These are phyloP conservation scores for Xylaria sp. DNA, from an alignment of 2,329 filamentous ascomycete genomes.

Conservation along the genomic window DNA sequence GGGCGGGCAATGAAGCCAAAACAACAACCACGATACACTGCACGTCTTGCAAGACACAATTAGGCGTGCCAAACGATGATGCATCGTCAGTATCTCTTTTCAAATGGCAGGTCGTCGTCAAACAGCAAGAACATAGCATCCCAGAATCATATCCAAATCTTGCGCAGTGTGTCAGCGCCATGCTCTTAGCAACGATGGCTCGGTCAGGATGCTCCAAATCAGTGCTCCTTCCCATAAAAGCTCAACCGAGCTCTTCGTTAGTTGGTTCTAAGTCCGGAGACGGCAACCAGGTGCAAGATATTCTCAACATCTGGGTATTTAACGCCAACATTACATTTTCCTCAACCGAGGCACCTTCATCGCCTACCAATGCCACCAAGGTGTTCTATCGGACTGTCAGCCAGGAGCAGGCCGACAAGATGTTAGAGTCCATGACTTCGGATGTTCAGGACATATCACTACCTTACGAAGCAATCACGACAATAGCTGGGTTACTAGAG, in stretches of 20 bases:
- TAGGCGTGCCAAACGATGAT: slow-evolving; percentile 61
- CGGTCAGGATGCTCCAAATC: slow-evolving; percentile 69
- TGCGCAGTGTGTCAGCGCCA: slow-evolving; percentile 64
- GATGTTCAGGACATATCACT: slow-evolving; percentile 70
- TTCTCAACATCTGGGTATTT: slow-evolving; percentile 66
- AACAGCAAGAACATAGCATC: slow-evolving; percentile 43
- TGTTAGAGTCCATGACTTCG: slow-evolving; percentile 63
- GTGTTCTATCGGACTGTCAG: slow-evolving; percentile 62
- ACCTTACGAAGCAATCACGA: slow-evolving; percentile 61
- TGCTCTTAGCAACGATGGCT: slow-evolving; percentile 63
- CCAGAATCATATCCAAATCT: slow-evolving; percentile 52
- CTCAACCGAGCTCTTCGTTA: slow-evolving; percentile 15
- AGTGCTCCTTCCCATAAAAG: slow-evolving; percentile 58
- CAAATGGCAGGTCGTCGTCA: slow-evolving; percentile 67
- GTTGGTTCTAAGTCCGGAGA: slow-evolving; percentile 4
- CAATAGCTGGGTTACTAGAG: slow-evolving; percentile 58
- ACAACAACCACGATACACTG: slow-evolving; percentile 54
- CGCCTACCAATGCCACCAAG: slow-evolving; percentile 60
- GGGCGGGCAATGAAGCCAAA: slow-evolving; percentile 10
- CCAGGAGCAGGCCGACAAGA: slow-evolving; percentile 57
- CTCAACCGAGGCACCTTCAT: slow-evolving; percentile 51
- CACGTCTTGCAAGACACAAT: slow-evolving; percentile 56
- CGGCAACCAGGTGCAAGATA: slow-evolving; percentile 24
- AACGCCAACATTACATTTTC: slow-evolving; percentile 66
- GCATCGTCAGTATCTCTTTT: slow-evolving; percentile 62